Evolutionary conservation across 768 basidiomycete species (phyloP).

Genomic region (Tulasnella sp.): DNA sequence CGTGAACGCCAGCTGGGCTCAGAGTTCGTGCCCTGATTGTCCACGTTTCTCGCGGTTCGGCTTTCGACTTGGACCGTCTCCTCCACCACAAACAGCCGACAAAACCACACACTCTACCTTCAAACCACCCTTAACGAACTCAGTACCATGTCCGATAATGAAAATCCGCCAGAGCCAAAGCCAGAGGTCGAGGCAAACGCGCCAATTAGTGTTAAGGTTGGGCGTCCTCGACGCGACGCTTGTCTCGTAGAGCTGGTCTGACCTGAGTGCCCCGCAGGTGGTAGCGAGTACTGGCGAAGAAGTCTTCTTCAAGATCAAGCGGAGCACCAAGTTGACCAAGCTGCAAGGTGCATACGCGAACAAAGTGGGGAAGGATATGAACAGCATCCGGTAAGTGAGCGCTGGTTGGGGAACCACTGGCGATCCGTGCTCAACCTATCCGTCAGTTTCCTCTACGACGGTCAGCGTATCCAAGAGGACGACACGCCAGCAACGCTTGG

Average conservation of each 20-base stretch:
- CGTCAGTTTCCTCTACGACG: conserved; percentile 87
- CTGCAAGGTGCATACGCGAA: conserved; percentile 89
- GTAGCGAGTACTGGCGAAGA: conserved; percentile 77
- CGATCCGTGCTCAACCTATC: neutral
- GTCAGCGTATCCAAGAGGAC: conserved; percentile 79
- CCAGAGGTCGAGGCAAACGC: conserved; percentile 30
- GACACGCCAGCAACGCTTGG: conserved; percentile 84
- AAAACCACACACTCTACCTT: neutral
- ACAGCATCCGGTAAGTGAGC: conserved; percentile 76
- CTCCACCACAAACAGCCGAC: neutral
- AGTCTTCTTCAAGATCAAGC: conserved; percentile 97
- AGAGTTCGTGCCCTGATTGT: neutral
- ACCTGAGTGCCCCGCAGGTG: conserved; percentile 53
- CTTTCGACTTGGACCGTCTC: neutral
- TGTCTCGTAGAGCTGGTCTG: neutral
- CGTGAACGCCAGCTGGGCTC: neutral
- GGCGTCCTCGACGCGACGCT: neutral
- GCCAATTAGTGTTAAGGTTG: conserved; percentile 33
- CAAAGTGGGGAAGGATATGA: conserved; percentile 89
- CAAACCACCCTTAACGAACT: neutral
- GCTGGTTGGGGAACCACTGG: neutral
- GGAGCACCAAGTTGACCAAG: conserved; percentile 88
- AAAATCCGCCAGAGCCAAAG: conserved; percentile 21
- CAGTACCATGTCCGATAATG: neutral
- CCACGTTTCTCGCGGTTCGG: neutral